Evolutionary conservation across 179 eudicot species (phyloP).

Genomic region (Beta corolliflora): DNA sequence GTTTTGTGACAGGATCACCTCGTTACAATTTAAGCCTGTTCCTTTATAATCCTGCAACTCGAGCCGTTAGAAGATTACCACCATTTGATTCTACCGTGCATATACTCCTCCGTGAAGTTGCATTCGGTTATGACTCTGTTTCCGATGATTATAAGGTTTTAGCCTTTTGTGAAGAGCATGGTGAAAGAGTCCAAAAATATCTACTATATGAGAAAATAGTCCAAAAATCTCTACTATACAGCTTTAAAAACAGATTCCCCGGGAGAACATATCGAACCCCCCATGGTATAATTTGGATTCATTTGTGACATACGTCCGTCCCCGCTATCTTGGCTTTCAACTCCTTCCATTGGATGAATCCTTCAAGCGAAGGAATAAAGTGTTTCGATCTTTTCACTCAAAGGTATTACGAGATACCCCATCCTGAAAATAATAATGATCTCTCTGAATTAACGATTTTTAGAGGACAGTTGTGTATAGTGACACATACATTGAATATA

Average conservation of each 20-base stretch:
- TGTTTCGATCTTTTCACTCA: too few species aligned
- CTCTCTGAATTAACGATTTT: too few species aligned
- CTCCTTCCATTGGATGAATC: not conserved
- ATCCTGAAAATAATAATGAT: too few species aligned
- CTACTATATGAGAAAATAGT: too few species aligned
- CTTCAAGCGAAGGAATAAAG: not conserved
- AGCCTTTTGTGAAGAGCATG: not conserved
- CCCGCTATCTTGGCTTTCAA: not conserved
- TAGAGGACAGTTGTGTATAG: too few species aligned
- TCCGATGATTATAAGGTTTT: too few species aligned
- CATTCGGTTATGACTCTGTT: too few species aligned
- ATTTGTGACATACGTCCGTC: not conserved
- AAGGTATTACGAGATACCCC: too few species aligned
- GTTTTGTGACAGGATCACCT: not conserved
- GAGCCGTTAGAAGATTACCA: not conserved
- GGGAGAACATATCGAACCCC: not conserved
- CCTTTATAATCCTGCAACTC: not conserved
- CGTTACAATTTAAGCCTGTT: not conserved
- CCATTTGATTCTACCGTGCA: too few species aligned
- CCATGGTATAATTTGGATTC: not conserved
- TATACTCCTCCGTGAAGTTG: too few species aligned
- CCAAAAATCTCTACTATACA: not conserved
- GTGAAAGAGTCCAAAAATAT: not conserved
- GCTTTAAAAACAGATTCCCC: not conserved
- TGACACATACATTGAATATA: too few species aligned